Percentiles rank a stretch among this genome's conserved stretches.
These are phyloP conservation scores for Aspergillus sp. DNA, from an alignment of 2,329 filamentous ascomycete species.

Conservation along the genomic window DNA sequence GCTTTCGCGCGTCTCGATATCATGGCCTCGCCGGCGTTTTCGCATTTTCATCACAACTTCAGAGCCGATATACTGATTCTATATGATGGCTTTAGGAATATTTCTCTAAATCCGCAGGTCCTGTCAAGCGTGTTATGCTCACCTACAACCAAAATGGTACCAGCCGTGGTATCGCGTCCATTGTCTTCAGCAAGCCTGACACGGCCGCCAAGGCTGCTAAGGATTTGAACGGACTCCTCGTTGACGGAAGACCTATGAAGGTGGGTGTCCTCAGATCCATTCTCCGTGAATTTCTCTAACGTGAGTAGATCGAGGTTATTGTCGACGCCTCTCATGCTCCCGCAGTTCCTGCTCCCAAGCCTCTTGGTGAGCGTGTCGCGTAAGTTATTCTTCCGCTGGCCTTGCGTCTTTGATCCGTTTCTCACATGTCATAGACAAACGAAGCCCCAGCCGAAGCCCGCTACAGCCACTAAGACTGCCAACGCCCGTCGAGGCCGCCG, in stretches of 20 bases:
- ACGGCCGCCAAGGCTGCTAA: constrained; percentile 82
- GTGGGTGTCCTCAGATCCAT: constrained; percentile 46
- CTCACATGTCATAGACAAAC: constrained; percentile 49
- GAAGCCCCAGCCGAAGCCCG: constrained; percentile 78
- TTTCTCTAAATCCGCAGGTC: constrained; percentile 81
- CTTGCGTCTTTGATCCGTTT: neutral
- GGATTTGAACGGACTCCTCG: constrained; percentile 81
- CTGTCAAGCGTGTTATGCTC: constrained; percentile 86
- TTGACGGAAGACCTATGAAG: constrained; percentile 90
- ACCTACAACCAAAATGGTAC: constrained; percentile 90
- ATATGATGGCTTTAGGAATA: constrained; percentile 76
- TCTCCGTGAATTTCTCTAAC: constrained; percentile 12
- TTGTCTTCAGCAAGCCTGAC: constrained; percentile 78
- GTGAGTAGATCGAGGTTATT: constrained; percentile 78
- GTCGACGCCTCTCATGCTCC: constrained; percentile 73
- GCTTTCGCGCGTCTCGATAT: constrained; percentile 21
- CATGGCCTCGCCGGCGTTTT: constrained; percentile 24
- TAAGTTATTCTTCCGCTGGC: constrained; percentile 40
- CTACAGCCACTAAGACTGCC: constrained; percentile 69
- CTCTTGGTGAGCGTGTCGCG: constrained; percentile 80
- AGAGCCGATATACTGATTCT: constrained; percentile 46
- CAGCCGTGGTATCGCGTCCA: constrained; percentile 88
- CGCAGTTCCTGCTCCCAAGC: constrained; percentile 66
- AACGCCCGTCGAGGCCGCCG: constrained; percentile 46
- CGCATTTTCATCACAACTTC: constrained; percentile 19